Evolutionary conservation across 2,329 filamentous ascomycete species (phyloP), one percentile per base, ranked within the genome.

Genomic region (Aspergillus sp.): DNA sequence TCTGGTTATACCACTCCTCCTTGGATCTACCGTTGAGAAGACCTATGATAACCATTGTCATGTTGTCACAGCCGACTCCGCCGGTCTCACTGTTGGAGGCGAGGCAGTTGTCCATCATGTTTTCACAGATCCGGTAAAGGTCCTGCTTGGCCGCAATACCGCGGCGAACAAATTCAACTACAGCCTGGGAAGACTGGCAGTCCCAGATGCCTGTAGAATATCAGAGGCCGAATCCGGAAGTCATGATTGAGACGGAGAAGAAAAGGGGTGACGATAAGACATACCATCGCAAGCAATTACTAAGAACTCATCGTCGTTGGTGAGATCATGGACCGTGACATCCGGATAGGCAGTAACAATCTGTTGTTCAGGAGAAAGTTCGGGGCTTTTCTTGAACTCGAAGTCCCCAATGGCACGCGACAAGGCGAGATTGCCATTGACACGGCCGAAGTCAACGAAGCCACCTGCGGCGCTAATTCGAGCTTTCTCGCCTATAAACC

Each of bases 71-170:
- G 61, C 95, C 95, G 61, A 99, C 93, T 62, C 95, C 95, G 55
- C 95, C 95, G 32, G 93, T 97, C 79, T 99, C 95, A 65, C 93
- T 96, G 84, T 96, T 98, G 60, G 93, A 96, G 41, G 95, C 93
- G 64, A 99, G 83, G 74, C 95, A 99, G 81, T 98, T 99, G 81
- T 99, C 93, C 95, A 99, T 99, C 91, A 99, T 96, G 80, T 99
- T 99, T 79, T 99, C 95, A 76, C 93, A 98, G 70, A 99, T 98
- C 74, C 90, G 90, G 55, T 93, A 87, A 51, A 99, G 85, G 49
- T 96, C 90, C 78, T 99, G 95, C 81, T 96, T 96, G 51, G 93
- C 93, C 49, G 92, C 93, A 74, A 99, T 96, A 56, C 95, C 95
- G 72, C 95, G 89, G 74, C 95, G 86, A 63, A 98, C 95, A 73